Base-by-base conservation (phyloP, 2,329 filamentous ascomycete genomes). In the Aspergillus versicolor region DNA sequence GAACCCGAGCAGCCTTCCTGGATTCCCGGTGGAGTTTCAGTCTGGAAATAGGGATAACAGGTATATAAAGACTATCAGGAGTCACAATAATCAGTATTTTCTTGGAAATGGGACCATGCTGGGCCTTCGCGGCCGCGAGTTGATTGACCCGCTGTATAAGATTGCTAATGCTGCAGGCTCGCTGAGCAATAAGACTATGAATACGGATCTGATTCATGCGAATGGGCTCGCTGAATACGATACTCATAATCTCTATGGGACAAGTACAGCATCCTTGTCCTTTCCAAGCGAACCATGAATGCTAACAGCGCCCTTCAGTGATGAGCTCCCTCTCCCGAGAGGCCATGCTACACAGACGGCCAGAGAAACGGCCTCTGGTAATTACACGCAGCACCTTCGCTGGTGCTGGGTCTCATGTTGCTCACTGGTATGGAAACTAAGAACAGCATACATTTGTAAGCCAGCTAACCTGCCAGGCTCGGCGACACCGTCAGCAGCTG, bases 381-480 rank as follows among this genome's bases (percentile, higher is more conserved):
- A 89, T 93, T 63, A 91, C 89, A 0, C 85, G 90, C 24, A 88
- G 85, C 21, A 92, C 89, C 0, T 93, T 90, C 65, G 86, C 88
- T 2, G 89, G 90, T 5, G 85, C 87, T 0, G 90, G 90, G 2
- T 66, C 75, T 32, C 75, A 83, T 50, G 81, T 84, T 19, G 81
- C 81, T 5, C 82, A 86, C 63, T 86, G 84, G 73, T 73, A 63
- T n/a, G 12, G 2, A 37, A 37, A 2, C 4, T 5, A 37, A 13
- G 34, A 13, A 13, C 9, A 2, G 3, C 7, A 2, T 37, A 15
- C 4, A 3, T 1, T 2, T 15, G 32, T 59, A 63, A 41, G 12
- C 53, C 9, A 30, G 24, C 42, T 57, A 17, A 58, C 37, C 40
- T 13, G 19, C n/a, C 49, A 75, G 73, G 84, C 78, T 84, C 17